phyloP scores from a whole-genome alignment of 306 rosid genomes.

The Cajanus cajan region DNA sequence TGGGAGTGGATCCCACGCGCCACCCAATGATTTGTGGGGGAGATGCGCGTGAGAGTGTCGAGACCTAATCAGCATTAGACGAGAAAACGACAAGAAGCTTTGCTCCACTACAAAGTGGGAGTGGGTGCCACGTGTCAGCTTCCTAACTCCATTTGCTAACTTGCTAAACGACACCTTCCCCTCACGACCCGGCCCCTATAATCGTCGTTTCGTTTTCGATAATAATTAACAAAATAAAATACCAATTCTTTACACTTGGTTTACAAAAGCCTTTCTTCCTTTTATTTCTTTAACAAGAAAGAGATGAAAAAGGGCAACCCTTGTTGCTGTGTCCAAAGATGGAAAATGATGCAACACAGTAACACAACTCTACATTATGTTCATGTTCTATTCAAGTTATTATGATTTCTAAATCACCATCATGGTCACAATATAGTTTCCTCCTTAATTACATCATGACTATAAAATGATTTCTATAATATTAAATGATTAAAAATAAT shows the following conservation, averaged over 20 bases:
- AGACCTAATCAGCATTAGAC: constrained; percentile 28
- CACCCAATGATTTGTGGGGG: constrained; percentile 37
- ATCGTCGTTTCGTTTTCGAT: constrained; percentile 11
- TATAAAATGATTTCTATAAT: too few relatives aligned
- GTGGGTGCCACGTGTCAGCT: constrained; percentile 60
- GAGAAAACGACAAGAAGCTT: constrained; percentile 36
- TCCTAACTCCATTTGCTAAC: constrained; percentile 55
- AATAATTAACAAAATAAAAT: not conserved
- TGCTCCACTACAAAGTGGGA: constrained; percentile 39
- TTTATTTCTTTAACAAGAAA: not conserved
- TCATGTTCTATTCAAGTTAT: not conserved
- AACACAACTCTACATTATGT: too few relatives aligned
- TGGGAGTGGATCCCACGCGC: constrained; percentile 43
- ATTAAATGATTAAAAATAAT: too few relatives aligned
- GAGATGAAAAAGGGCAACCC: not conserved
- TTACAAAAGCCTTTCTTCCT: not conserved
- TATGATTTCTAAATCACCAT: not conserved
- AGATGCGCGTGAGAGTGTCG: constrained; percentile 38
- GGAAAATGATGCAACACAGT: not conserved
- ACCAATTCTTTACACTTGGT: not conserved
- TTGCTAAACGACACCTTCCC: constrained; percentile 42
- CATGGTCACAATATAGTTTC: not conserved
- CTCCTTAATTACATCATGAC: not conserved
- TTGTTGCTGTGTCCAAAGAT: not conserved
- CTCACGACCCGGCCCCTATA: constrained; percentile 3